Base-by-base conservation (phyloP, 2,329 filamentous ascomycete species). In the Penicillium sp. region DNA sequence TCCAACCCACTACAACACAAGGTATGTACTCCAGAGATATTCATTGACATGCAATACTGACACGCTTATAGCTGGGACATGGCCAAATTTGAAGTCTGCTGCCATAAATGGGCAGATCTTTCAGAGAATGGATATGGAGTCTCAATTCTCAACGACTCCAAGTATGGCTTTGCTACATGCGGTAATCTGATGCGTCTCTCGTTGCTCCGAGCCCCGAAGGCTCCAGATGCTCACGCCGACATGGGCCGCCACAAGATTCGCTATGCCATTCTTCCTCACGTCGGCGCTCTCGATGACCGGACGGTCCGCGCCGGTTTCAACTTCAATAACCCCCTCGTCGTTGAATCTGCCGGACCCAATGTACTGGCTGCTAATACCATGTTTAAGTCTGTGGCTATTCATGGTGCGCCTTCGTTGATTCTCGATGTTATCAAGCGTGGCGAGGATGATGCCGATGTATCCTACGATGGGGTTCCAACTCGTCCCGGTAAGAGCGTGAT, bases 1-100 rank as follows among this genome's bases (percentile, higher is more conserved):
- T 29, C 93, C 94, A 2, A 99, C 94, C 0, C 94, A 99, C 77
- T 97, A 97, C 83, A 99, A 99, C 77, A 99, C 94, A 3, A 89
- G 81, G 78, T 86, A 83, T 63, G 71, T 70, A 21, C 10, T n/a
- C n/a, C 21, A 2, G n/a, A n/a, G 10, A 11, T 31, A n/a, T 9
- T 3, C 5, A n/a, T 4, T 29, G 11, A 39, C 46, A 31, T 13
- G 6, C 36, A 10, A 8, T 49, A 55, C 66, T 75, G 55, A 75
- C 57, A 5, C 47, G 11, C 18, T 45, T 2, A 11, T 54, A 83
- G 85, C 63, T 96, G 92, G 92, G 92, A 96, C 69, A 96, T 96
- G 92, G 92, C 92, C 68, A 96, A 96, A 68, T 97, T 97, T 66
- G 92, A 97, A 77, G 92, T 97, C 48, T 96, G 92, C 81, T 93